Conservation (phyloP, 2,329 filamentous ascomycete species). For the Aureobasidium leucospermi region DNA sequence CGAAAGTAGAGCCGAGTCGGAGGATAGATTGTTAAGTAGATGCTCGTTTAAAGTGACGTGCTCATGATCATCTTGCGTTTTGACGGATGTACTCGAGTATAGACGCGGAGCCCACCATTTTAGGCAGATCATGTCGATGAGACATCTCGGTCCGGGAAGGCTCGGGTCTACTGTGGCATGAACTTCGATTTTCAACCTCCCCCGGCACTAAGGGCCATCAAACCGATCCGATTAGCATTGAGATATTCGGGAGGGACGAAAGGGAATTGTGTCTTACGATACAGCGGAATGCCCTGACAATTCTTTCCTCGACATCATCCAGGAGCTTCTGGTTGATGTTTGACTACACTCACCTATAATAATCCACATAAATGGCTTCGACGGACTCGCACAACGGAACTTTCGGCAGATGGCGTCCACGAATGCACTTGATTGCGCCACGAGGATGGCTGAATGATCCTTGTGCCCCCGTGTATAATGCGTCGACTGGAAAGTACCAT, state of each 20-base stretch:
- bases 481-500: constrained; percentile 33
- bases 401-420: constrained; percentile 20
- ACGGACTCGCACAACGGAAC: neutral
- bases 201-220: neutral
- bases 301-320: neutral
- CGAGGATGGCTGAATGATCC: constrained; percentile 40
- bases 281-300: neutral
- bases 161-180: neutral
- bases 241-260: neutral
- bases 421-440: constrained; percentile 32
- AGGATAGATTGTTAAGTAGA: too few species aligned
- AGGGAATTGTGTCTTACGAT: neutral
- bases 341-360: too few species aligned
- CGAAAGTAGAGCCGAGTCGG: too few species aligned
- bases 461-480: constrained; percentile 35
- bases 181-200: neutral
- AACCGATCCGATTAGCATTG: neutral
- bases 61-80: too few species aligned
- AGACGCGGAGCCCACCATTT: neutral
- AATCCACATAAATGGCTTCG: neutral
- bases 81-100: too few species aligned
- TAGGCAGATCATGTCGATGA: neutral
- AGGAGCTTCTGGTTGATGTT: too few species aligned
- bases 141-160: neutral
- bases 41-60: too few species aligned